Percentiles rank a stretch among this genome's conserved stretches.
phyloP scores from a whole-genome alignment of 1,284 basidiomycete genomes.

The Hemileia vastatrix region DNA sequence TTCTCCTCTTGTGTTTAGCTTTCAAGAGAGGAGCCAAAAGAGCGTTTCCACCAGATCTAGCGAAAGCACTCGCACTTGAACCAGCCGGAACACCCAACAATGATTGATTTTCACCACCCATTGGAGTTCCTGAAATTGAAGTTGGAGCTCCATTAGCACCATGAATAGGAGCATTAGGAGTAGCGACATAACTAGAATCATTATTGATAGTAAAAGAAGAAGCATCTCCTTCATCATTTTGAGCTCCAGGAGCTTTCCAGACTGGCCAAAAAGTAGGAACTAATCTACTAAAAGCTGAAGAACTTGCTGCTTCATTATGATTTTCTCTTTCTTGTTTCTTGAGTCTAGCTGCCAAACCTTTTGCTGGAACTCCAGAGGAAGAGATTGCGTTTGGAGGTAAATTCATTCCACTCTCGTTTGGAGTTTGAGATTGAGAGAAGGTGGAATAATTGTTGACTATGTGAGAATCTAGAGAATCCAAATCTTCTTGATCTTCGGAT shows the following conservation, averaged over 20 bases:
- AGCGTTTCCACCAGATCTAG: conserved; percentile 19
- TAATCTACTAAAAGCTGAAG: conserved; percentile 32
- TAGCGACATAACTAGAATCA: neutral
- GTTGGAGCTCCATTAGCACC: neutral
- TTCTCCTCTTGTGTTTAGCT: conserved; percentile 24
- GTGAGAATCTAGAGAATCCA: too few relatives aligned
- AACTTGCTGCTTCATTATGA: conserved; percentile 28
- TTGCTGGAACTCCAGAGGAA: neutral
- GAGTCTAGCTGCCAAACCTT: neutral
- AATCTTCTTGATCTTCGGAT: too few relatives aligned
- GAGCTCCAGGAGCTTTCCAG: conserved; percentile 35
- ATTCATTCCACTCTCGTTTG: too few relatives aligned
- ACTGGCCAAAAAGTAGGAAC: conserved; percentile 38
- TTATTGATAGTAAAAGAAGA: neutral
- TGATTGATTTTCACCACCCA: neutral
- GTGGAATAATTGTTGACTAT: too few relatives aligned
- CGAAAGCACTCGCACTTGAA: conserved; percentile 18
- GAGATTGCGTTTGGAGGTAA: too few relatives aligned
- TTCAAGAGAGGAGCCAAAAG: conserved; percentile 36
- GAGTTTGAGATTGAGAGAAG: too few relatives aligned
- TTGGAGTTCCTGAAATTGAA: neutral
- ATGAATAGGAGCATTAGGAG: neutral
- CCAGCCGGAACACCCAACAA: neutral
- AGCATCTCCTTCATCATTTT: neutral
- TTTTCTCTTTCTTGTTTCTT: conserved; percentile 18